Percentiles rank a stretch among this genome's conserved stretches.
These are phyloP conservation scores for Cucumis melo DNA, from an alignment of 306 rosid species.

Conservation along the genomic window DNA sequence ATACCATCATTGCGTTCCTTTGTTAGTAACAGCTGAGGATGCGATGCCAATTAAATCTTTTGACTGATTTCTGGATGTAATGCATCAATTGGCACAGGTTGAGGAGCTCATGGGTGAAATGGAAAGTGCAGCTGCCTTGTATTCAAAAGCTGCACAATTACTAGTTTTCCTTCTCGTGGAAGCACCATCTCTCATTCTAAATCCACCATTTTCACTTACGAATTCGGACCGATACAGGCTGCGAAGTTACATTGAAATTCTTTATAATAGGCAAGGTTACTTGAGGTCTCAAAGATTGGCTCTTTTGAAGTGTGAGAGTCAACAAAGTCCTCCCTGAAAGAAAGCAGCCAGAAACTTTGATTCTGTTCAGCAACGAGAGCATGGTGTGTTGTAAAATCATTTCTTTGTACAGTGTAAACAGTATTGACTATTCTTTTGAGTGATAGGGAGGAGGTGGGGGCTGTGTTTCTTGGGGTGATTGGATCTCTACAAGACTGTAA, in stretches of 20 bases:
- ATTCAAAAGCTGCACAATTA: conserved; percentile 61
- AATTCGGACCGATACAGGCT: conserved; percentile 82
- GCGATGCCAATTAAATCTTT: not conserved
- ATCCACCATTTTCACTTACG: conserved; percentile 82
- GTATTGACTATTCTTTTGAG: not conserved
- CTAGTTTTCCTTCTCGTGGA: conserved; percentile 71
- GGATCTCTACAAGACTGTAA: not conserved
- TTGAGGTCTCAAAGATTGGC: conserved; percentile 69
- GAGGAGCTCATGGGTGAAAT: conserved; percentile 83
- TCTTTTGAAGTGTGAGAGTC: conserved; percentile 15
- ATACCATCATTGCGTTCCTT: not conserved
- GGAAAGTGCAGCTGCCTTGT: conserved; percentile 62
- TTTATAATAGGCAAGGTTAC: conserved; percentile 67
- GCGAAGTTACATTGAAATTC: conserved; percentile 56
- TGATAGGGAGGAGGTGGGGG: not conserved
- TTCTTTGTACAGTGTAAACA: conserved; percentile 6
- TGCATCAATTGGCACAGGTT: conserved; percentile 51
- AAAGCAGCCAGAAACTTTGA: not conserved
- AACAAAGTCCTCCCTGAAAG: conserved; percentile 31
- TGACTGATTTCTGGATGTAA: conserved; percentile 3
- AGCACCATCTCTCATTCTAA: conserved; percentile 86
- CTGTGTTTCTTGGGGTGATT: not conserved
- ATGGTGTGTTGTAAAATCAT: not conserved
- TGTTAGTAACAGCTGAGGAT: not conserved
- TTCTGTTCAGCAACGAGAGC: not conserved